phyloP scores from a whole-genome alignment of 164 flowering plant species.

The Liriodendron chinense region DNA sequence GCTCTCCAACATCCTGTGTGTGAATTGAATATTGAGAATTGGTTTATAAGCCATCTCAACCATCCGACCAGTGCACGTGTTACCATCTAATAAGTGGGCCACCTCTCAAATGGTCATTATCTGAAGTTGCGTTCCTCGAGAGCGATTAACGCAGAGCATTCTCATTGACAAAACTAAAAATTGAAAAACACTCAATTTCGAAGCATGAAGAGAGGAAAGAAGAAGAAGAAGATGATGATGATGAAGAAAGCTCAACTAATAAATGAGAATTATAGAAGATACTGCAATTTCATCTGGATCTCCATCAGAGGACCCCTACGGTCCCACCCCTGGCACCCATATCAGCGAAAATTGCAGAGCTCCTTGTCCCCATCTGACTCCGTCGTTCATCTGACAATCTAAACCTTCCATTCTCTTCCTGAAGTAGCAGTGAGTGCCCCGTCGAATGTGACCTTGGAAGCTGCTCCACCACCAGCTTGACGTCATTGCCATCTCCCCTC shows the following conservation, averaged over 20 bases:
- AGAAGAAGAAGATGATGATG: too few species aligned
- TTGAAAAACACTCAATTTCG: neutral
- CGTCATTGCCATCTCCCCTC: neutral
- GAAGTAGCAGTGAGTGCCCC: slow-evolving; percentile 37
- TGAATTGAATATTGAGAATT: too few species aligned
- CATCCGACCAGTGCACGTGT: too few species aligned
- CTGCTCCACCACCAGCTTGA: slow-evolving; percentile 7
- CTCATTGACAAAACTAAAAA: neutral
- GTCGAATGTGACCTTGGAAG: slow-evolving; percentile 64
- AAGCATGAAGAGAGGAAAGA: neutral
- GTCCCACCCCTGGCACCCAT: neutral
- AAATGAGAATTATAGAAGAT: neutral
- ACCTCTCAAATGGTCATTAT: too few species aligned
- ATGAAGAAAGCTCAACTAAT: neutral
- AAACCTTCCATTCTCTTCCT: neutral
- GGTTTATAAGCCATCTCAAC: too few species aligned
- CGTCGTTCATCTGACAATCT: neutral
- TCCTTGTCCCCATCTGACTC: neutral
- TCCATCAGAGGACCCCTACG: neutral
- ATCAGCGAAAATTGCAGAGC: neutral
- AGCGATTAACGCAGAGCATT: too few species aligned
- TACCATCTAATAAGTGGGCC: too few species aligned
- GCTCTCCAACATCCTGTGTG: too few species aligned
- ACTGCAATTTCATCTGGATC: neutral
- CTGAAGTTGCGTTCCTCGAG: too few species aligned